These are phyloP conservation scores for Coemansia sp. DNA, from an alignment of 192 early-diverging fungal genomes.

Conservation along the genomic window DNA sequence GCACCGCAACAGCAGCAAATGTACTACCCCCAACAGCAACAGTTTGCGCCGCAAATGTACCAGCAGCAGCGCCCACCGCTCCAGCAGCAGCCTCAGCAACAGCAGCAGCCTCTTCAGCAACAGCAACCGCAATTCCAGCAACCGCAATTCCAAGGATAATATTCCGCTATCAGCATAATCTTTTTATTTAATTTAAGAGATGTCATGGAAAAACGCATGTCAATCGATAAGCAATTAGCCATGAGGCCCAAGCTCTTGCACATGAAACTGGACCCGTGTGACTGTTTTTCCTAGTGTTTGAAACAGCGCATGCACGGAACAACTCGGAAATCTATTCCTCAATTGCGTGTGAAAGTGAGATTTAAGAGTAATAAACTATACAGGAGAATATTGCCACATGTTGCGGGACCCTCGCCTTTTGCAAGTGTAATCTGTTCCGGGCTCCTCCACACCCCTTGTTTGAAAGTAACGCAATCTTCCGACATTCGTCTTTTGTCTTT, in stretches of 20 bases:
- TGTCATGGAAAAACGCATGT: background rate
- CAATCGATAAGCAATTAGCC: background rate
- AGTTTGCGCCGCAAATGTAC: slow-evolving; percentile 3
- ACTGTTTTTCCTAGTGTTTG: background rate
- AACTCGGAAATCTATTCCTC: background rate
- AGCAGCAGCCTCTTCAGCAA: slow-evolving; percentile 20
- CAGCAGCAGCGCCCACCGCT: slow-evolving; percentile 37
- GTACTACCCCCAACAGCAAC: slow-evolving; percentile 16
- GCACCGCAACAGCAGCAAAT: slow-evolving; percentile 6
- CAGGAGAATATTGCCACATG: too few species aligned
- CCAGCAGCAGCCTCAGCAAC: slow-evolving; percentile 21
- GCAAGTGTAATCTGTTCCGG: too few species aligned
- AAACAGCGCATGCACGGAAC: background rate
- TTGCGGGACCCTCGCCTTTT: too few species aligned
- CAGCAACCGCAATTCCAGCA: background rate
- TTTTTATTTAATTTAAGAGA: background rate
- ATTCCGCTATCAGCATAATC: background rate
- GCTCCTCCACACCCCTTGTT: too few species aligned
- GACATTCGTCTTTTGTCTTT: too few species aligned
- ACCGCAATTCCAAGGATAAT: slow-evolving; percentile 18
- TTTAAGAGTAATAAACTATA: too few species aligned
- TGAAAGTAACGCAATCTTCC: too few species aligned
- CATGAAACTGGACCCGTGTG: slow-evolving; percentile 1
- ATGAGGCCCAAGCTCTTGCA: background rate
- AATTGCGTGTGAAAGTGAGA: too few species aligned